These are phyloP conservation scores for Leishmania lainsoni DNA, from an alignment of 208 protist genomes.

Conservation along the genomic window DNA sequence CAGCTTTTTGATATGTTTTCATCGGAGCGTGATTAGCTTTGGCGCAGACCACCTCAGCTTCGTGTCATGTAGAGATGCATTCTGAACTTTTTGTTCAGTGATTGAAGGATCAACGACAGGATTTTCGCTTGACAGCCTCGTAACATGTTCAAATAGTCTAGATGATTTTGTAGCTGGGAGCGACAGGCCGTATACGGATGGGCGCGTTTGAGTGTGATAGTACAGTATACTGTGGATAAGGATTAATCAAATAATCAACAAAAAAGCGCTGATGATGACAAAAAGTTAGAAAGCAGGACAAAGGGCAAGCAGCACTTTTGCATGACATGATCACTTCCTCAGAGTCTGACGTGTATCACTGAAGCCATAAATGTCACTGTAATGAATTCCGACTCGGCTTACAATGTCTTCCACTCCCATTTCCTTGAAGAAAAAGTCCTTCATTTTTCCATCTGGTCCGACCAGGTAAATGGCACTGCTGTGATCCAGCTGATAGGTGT, in stretches of 20 bases:
- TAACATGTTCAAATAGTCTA: background rate
- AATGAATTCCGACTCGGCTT: conserved; percentile 67
- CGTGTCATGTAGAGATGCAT: background rate
- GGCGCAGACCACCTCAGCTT: background rate
- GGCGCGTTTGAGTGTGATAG: background rate
- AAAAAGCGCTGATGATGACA: background rate
- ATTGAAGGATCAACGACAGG: background rate
- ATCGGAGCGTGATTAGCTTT: background rate
- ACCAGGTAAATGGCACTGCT: conserved; percentile 88
- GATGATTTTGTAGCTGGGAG: background rate
- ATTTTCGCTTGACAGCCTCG: background rate
- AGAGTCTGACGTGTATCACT: conserved; percentile 42
- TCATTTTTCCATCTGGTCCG: conserved; percentile 85
- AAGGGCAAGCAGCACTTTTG: background rate
- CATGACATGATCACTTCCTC: background rate
- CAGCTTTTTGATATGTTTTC: background rate
- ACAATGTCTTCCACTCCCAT: conserved; percentile 76
- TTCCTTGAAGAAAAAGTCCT: conserved; percentile 88
- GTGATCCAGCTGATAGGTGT: conserved; percentile 89
- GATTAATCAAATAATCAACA: background rate
- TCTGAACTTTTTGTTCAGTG: background rate
- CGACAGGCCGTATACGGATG: background rate
- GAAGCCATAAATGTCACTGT: conserved; percentile 76
- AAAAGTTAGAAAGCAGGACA: background rate
- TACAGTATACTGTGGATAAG: background rate